These are phyloP conservation scores for Musa schizocarpa DNA, from an alignment of 176 grass and related monocot genomes.

Conservation along the genomic window DNA sequence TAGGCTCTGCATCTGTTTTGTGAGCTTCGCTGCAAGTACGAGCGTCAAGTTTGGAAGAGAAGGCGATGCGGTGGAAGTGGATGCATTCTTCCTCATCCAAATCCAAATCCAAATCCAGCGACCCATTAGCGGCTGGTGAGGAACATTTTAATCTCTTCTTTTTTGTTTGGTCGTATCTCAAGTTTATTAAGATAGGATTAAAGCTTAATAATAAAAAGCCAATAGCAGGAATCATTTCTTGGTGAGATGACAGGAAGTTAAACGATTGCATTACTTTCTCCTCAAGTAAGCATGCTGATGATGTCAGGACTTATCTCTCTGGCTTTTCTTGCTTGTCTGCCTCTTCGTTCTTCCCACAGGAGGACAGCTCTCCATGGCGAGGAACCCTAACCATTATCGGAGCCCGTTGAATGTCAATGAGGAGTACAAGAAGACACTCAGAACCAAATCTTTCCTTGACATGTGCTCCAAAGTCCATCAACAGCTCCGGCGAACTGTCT, in stretches of 20 bases:
- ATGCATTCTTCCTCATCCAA: background rate
- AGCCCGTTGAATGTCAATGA: conserved; percentile 40
- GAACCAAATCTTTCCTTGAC: conserved; percentile 68
- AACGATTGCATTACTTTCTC: background rate
- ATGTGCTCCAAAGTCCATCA: conserved; percentile 70
- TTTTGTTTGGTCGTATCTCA: too few relatives aligned
- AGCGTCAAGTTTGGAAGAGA: too few relatives aligned
- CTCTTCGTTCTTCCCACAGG: background rate
- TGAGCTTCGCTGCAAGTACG: too few relatives aligned
- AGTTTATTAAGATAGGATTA: too few relatives aligned
- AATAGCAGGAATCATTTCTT: too few relatives aligned
- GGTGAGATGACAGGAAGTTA: background rate
- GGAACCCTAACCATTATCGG: background rate
- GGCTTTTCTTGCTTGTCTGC: background rate
- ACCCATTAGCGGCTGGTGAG: background rate
- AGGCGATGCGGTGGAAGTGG: background rate
- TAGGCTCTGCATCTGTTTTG: too few relatives aligned
- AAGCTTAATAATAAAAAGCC: too few relatives aligned
- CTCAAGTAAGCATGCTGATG: background rate
- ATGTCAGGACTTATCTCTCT: background rate
- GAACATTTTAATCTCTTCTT: background rate
- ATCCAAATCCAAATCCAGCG: background rate
- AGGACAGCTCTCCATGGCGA: background rate
- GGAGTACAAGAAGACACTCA: conserved; percentile 65
- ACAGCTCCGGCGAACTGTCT: conserved; percentile 5